Percentiles rank a stretch among this genome's conserved stretches.
Conservation (phyloP, 2,329 filamentous ascomycete genomes). For the Dactylellina leptospora region DNA sequence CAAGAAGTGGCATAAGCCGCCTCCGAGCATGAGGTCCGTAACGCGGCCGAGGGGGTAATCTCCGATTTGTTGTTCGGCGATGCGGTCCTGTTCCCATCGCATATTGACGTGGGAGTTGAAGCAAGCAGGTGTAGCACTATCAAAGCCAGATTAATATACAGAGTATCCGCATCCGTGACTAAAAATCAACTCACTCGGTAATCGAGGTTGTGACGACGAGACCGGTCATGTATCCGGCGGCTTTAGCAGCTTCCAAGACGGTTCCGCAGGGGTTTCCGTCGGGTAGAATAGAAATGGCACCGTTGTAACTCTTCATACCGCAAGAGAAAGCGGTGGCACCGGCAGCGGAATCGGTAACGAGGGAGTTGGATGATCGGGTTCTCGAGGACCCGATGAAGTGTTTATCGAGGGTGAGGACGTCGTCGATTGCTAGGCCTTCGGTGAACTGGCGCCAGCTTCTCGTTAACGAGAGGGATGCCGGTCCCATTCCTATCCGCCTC, state of each 20-base stretch:
- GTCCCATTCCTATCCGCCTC: constrained; percentile 74
- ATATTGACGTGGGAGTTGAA: constrained; percentile 88
- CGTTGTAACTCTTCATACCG: constrained; percentile 93
- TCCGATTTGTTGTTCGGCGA: constrained; percentile 90
- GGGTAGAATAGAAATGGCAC: constrained; percentile 88
- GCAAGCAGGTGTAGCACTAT: constrained; percentile 83
- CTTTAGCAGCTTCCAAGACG: constrained; percentile 90
- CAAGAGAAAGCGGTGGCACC: constrained; percentile 97
- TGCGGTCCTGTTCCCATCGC: constrained; percentile 83
- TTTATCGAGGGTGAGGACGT: constrained; percentile 81
- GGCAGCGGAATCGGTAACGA: constrained; percentile 96
- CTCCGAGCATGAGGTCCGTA: constrained; percentile 91
- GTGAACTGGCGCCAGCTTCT: constrained; percentile 83
- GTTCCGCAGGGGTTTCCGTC: constrained; percentile 89
- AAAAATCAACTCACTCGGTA: constrained; percentile 69
- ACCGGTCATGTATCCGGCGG: constrained; percentile 88
- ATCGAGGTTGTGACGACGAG: constrained; percentile 93
- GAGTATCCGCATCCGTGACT: neutral
- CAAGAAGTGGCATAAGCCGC: constrained; percentile 91
- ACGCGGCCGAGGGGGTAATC: constrained; percentile 84
- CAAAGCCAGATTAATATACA: neutral
- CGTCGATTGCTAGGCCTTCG: constrained; percentile 73
- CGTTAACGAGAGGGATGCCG: constrained; percentile 85
- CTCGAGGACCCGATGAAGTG: constrained; percentile 90
- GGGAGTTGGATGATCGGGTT: constrained; percentile 81